Conservation (phyloP, 2,329 filamentous ascomycete genomes). For the Fusarium dimerum region DNA sequence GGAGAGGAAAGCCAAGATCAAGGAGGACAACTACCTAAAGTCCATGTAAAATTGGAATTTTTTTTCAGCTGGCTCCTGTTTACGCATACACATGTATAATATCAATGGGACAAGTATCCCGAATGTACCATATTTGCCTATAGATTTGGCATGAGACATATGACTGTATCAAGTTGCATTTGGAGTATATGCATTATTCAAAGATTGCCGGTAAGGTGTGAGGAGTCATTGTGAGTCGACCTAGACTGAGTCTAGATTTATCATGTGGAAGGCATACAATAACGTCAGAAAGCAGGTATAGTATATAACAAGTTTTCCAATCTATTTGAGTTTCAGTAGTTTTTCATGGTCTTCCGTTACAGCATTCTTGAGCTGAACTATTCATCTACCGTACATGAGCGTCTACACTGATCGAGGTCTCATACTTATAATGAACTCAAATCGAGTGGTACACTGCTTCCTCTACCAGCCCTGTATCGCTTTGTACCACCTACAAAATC, state of each 20-base stretch:
- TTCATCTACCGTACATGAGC: no score
- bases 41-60: slow-evolving; percentile 61
- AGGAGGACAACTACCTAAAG: slow-evolving; percentile 85
- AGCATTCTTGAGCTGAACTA: no score
- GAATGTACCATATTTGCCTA: slow-evolving; percentile 30
- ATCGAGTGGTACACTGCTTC: slow-evolving; percentile 91
- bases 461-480: slow-evolving; percentile 85
- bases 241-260: not conserved
- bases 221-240: no score
- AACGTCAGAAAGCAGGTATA: not conserved
- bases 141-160: slow-evolving; percentile 11
- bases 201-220: no score
- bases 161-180: slow-evolving; percentile 7
- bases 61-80: slow-evolving; percentile 1
- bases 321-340: slow-evolving; percentile 11
- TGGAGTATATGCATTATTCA: not conserved
- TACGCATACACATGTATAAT: slow-evolving; percentile 27
- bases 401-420: not conserved
- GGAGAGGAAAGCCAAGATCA: slow-evolving; percentile 75
- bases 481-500: slow-evolving; percentile 74
- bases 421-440: slow-evolving; percentile 56
- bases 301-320: slow-evolving; percentile 19
- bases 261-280: not conserved
- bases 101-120: slow-evolving; percentile 19
- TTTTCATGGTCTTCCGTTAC: not conserved